Conservation (phyloP, 2,329 filamentous ascomycete species). For the Proliferodiscus dingleyae region DNA sequence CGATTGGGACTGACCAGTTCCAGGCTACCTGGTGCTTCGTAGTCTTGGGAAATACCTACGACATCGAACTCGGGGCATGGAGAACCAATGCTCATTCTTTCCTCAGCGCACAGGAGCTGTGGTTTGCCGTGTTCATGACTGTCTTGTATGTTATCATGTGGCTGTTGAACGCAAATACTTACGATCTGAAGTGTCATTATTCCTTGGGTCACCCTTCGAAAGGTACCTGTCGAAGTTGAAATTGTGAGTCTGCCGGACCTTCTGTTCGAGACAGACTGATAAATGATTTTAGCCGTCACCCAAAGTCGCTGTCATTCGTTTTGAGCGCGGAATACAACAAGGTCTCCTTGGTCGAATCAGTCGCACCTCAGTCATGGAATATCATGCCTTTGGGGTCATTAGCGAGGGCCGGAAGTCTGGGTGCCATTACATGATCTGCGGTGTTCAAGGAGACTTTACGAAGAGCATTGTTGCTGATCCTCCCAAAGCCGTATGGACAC, state of each 20-base stretch:
- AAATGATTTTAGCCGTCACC: conserved; percentile 32
- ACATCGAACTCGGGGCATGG: conserved; percentile 34
- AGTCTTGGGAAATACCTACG: conserved; percentile 36
- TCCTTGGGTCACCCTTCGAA: conserved; percentile 37
- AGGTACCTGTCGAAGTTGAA: conserved; percentile 37
- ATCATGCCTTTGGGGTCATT: conserved; percentile 40
- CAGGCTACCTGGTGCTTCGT: conserved; percentile 38
- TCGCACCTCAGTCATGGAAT: conserved; percentile 40
- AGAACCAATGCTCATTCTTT: conserved; percentile 32
- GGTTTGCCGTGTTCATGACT: conserved; percentile 39
- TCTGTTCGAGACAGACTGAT: conserved; percentile 16
- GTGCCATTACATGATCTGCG: conserved; percentile 40
- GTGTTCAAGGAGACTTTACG: conserved; percentile 40
- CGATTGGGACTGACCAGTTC: conserved; percentile 8
- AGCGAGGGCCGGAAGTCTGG: conserved; percentile 35
- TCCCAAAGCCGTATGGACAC: conserved; percentile 37
- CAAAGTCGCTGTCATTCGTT: conserved; percentile 37
- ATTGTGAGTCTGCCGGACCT: conserved; percentile 28
- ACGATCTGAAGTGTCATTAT: conserved; percentile 33
- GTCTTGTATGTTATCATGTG: conserved; percentile 31
- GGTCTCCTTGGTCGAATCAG: conserved; percentile 38
- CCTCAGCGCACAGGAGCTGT: conserved; percentile 36
- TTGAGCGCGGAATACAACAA: conserved; percentile 39
- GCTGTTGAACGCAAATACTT: conserved; percentile 8
- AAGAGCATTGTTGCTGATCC: conserved; percentile 36